Percentiles rank a stretch among this genome's conserved stretches.
Conservation (phyloP, 768 basidiomycete genomes). For the Boletus tomentosulus region DNA sequence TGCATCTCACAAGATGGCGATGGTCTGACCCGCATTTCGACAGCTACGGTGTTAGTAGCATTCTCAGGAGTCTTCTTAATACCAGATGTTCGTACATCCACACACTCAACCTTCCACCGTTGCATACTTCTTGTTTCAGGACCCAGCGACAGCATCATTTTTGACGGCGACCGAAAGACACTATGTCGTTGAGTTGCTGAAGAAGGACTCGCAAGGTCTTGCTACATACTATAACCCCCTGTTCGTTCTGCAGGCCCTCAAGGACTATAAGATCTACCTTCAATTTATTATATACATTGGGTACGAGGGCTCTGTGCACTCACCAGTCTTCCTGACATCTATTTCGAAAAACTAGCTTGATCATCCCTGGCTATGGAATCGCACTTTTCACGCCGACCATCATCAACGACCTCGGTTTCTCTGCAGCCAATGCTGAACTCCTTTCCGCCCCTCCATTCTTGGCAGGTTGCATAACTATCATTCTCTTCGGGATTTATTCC, state of each 20-base stretch:
- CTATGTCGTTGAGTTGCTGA: slow-evolving; percentile 37
- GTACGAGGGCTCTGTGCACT: slow-evolving; percentile 13
- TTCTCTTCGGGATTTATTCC: slow-evolving; percentile 37
- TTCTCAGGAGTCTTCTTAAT: slow-evolving; percentile 41
- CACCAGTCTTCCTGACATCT: slow-evolving; percentile 1
- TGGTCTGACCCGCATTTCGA: not conserved
- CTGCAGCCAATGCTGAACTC: slow-evolving; percentile 44
- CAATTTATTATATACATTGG: slow-evolving; percentile 37
- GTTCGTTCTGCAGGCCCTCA: slow-evolving; percentile 47
- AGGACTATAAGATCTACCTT: slow-evolving; percentile 39
- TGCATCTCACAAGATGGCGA: not conserved
- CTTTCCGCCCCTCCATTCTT: slow-evolving; percentile 46
- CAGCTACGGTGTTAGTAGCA: slow-evolving; percentile 17
- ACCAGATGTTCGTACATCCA: slow-evolving; percentile 39
- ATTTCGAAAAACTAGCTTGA: slow-evolving; percentile 24
- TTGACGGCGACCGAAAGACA: slow-evolving; percentile 41
- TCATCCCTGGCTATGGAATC: slow-evolving; percentile 43
- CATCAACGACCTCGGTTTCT: slow-evolving; percentile 45
- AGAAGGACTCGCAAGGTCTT: slow-evolving; percentile 39
- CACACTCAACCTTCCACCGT: not conserved
- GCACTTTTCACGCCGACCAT: slow-evolving; percentile 48
- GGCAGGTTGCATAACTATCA: slow-evolving; percentile 38
- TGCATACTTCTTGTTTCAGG: slow-evolving; percentile 24
- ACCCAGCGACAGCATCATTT: slow-evolving; percentile 53
- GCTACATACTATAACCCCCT: slow-evolving; percentile 41